Conservation (phyloP, 108 stramenopile genomes). For the Nitzschia inconspicua region DNA sequence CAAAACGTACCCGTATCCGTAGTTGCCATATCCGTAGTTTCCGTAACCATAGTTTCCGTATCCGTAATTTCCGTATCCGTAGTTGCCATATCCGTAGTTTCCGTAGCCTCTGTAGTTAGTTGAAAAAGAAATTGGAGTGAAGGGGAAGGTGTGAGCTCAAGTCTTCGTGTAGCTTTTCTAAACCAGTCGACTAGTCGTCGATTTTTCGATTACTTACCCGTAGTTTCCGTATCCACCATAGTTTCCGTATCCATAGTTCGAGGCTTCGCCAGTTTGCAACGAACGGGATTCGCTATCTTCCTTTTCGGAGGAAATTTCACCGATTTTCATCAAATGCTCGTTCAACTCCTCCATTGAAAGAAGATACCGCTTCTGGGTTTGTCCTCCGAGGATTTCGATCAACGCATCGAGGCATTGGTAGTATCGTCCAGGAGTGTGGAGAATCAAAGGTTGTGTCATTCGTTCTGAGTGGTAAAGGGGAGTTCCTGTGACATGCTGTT, state of each 20-base stretch:
- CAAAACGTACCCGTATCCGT: too few species aligned
- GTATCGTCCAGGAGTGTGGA: slow-evolving; percentile 16
- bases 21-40: too few species aligned
- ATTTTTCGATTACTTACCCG: too few species aligned
- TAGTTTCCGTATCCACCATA: not conserved
- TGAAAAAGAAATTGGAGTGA: too few species aligned
- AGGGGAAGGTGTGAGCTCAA: too few species aligned
- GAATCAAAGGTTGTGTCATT: slow-evolving; percentile 13
- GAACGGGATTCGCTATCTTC: not conserved
- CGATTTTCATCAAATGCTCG: not conserved
- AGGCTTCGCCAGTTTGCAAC: not conserved
- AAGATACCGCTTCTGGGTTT: slow-evolving; percentile 8
- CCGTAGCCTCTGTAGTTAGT: slow-evolving; percentile 5
- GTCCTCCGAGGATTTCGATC: slow-evolving; percentile 14
- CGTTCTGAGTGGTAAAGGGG: not conserved
- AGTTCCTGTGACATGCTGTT: not conserved
- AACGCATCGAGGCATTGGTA: slow-evolving; percentile 18
- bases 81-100: too few species aligned
- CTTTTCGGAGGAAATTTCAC: not conserved
- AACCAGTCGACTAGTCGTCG: not conserved
- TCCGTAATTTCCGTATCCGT: too few species aligned
- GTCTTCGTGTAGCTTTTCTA: not conserved
- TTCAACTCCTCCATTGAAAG: not conserved
- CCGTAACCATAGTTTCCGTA: too few species aligned
- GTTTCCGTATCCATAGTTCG: not conserved